phyloP scores from a whole-genome alignment of 2,329 filamentous ascomycete genomes.

The Ophiocordyceps robertsii region DNA sequence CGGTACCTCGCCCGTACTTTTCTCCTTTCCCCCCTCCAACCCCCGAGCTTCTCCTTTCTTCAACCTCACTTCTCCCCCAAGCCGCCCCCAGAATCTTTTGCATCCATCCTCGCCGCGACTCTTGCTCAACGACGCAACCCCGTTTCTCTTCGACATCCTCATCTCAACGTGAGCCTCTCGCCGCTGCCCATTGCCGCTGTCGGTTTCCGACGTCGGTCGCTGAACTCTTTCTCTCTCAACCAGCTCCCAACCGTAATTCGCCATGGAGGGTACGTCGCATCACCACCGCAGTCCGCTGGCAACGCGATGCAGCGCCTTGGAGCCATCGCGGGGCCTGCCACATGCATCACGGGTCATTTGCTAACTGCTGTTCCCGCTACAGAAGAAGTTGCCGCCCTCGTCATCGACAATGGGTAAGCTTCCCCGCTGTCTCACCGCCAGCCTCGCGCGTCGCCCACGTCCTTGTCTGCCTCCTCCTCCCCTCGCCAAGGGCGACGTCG shows the following conservation, averaged over 20 bases:
- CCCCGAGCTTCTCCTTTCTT: constrained; percentile 17
- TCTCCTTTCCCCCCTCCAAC: constrained; percentile 19
- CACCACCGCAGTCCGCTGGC: background rate
- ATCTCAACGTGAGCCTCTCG: constrained; percentile 4
- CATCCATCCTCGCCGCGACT: constrained; percentile 8
- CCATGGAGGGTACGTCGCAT: constrained; percentile 39
- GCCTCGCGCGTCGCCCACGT: constrained; percentile 14
- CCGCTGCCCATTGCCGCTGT: background rate
- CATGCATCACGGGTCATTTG: constrained; percentile 9
- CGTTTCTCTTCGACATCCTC: constrained; percentile 4
- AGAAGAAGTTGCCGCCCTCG: constrained; percentile 99
- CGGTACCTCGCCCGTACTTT: constrained; percentile 4
- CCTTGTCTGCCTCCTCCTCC: constrained; percentile 2
- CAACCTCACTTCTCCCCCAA: constrained; percentile 10
- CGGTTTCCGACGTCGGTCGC: constrained; percentile 9
- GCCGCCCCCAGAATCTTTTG: constrained; percentile 6
- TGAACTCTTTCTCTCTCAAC: constrained; percentile 5
- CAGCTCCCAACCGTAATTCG: constrained; percentile 29
- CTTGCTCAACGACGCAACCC: constrained; percentile 5
- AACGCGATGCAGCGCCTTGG: background rate
- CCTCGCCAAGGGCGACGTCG: background rate
- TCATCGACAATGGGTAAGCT: constrained; percentile 99
- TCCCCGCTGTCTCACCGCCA: constrained; percentile 20
- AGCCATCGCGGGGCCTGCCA: background rate
- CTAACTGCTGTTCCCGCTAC: constrained; percentile 32